These are phyloP conservation scores for Hylodesmum podocarpum DNA, from an alignment of 306 rosid genomes.

Conservation along the genomic window DNA sequence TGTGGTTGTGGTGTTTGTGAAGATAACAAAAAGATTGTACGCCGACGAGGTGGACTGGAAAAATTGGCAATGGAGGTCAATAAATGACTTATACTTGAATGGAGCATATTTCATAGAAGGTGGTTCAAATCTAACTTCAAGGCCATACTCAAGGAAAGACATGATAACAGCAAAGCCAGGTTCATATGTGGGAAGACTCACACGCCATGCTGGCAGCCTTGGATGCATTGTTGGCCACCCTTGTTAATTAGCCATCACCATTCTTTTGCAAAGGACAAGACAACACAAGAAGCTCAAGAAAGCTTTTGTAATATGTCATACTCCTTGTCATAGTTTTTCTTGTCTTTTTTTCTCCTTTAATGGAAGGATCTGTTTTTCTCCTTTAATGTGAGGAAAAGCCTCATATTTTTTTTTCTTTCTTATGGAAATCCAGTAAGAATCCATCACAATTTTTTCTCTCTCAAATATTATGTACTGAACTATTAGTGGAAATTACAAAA, in stretches of 20 bases:
- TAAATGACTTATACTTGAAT: slow-evolving; percentile 55
- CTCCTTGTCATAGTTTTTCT: no score
- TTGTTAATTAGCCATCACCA: slow-evolving; percentile 37
- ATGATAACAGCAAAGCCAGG: slow-evolving; percentile 59
- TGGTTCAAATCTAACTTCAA: slow-evolving; percentile 10
- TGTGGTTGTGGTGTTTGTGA: slow-evolving; percentile 27
- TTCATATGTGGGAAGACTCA: slow-evolving; percentile 42
- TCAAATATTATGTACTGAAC: not conserved
- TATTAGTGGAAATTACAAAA: not conserved
- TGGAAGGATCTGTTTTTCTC: no score
- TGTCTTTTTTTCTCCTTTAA: not conserved
- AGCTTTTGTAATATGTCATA: no score
- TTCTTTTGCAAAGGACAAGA: not conserved
- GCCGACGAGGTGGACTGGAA: slow-evolving; percentile 46
- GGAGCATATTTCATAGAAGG: slow-evolving; percentile 67
- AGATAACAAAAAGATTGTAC: slow-evolving; percentile 72
- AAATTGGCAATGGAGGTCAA: slow-evolving; percentile 81
- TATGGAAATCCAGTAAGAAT: no score
- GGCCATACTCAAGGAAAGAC: slow-evolving; percentile 38
- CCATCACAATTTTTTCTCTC: not conserved
- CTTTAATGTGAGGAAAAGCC: no score
- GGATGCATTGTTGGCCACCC: slow-evolving; percentile 44
- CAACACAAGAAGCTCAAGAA: no score
- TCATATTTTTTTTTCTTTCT: no score
- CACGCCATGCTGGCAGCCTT: slow-evolving; percentile 55